These are phyloP conservation scores for Dioscorea cayenensis DNA, from an alignment of 116 monocot species.

Conservation along the genomic window DNA sequence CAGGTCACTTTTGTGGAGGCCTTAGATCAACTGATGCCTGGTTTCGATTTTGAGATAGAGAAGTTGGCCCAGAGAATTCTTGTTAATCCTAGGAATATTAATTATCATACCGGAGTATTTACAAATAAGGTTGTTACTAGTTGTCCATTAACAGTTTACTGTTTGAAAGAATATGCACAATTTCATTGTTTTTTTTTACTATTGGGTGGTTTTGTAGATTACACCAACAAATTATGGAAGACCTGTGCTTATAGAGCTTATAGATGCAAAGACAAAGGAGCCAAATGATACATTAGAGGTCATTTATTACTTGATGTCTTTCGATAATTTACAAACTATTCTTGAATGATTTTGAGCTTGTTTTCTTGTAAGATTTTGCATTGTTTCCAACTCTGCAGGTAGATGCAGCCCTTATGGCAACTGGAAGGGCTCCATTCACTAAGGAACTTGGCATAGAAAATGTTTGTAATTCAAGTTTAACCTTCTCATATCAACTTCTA, in stretches of 20 bases:
- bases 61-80: conserved; percentile 95
- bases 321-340: not conserved
- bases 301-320: not conserved
- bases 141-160: not conserved
- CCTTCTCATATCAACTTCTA: not conserved
- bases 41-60: conserved; percentile 98
- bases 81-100: conserved; percentile 84
- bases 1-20: conserved; percentile 99
- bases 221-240: conserved; percentile 97
- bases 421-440: conserved; percentile 96
- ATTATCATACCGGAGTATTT: conserved; percentile 91
- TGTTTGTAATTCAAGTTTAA: conserved; percentile 22
- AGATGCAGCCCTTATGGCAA: conserved; percentile 97
- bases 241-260: conserved; percentile 89
- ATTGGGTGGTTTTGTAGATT: conserved; percentile 41
- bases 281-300: conserved; percentile 85
- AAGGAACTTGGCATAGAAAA: conserved; percentile 97
- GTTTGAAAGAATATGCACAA: not conserved
- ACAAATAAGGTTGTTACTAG: conserved; percentile 68
- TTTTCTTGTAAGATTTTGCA: not conserved
- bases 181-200: not conserved
- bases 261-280: conserved; percentile 97
- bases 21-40: conserved; percentile 99
- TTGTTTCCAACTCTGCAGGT: conserved; percentile 39
- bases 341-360: not conserved